phyloP scores from a whole-genome alignment of 208 protist genomes.

The Polymyxa betae region DNA sequence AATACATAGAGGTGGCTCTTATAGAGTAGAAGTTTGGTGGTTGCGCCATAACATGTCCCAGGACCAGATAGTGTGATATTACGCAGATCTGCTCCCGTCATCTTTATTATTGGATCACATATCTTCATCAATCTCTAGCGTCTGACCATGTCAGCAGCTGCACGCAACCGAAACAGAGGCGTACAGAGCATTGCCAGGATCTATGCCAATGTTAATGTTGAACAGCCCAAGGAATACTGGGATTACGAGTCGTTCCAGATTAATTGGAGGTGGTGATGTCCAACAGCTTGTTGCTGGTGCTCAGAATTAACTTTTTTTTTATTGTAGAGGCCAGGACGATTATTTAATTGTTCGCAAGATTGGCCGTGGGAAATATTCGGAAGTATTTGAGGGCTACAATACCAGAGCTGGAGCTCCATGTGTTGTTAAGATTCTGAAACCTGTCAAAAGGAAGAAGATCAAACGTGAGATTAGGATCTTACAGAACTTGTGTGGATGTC shows the following conservation, averaged over 20 bases:
- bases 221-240: constrained; percentile 73
- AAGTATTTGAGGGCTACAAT: constrained; percentile 96
- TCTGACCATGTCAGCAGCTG: background rate
- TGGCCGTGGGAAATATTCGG: constrained; percentile 94
- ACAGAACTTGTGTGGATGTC: constrained; percentile 94
- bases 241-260: constrained; percentile 74
- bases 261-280: constrained; percentile 70
- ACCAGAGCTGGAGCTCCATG: constrained; percentile 58
- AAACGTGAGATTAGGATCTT: constrained; percentile 91
- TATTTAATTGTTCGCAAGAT: constrained; percentile 91
- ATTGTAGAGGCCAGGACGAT: constrained; percentile 76
- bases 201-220: constrained; percentile 71
- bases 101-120: no score
- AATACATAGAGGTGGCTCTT: no score
- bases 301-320: background rate
- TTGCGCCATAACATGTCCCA: no score
- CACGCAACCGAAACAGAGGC: constrained; percentile 13
- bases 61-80: no score
- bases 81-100: no score
- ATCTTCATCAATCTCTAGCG: background rate
- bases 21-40: no score
- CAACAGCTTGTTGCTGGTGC: background rate
- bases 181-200: constrained; percentile 20
- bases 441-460: constrained; percentile 95
- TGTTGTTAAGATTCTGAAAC: constrained; percentile 96